Evolutionary conservation across 2,329 filamentous ascomycete genomes (phyloP), one percentile per base, ranked within the genome.

Genomic region (Nemania sp.): DNA sequence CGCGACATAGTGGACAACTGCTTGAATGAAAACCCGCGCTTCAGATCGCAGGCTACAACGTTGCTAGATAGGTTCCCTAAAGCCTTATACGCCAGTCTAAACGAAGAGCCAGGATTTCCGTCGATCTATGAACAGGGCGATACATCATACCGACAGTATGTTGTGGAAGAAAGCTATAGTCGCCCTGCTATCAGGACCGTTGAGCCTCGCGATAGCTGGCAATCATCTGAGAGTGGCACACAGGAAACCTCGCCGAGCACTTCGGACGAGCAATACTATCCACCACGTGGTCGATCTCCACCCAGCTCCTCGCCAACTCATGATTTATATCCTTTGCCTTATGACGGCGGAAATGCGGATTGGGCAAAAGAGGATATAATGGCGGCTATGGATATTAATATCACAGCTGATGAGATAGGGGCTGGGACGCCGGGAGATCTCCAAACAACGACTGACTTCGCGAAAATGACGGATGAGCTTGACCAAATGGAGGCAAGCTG

Each of bases 1-100:
- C 83, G 84, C 55, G 78, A 82, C 14, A 78, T 96, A 43, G 85
- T 96, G 31, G 81, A 86, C 48, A 84, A 84, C 14, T 97, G 93
- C 68, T 77, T 97, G 46, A 88, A 83, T 59, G 80, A 86, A 23
- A 80, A 86, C 54, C 93, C 94, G 6, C 84, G 88, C 52, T 76
- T 83, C 49, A 83, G 94, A 45, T 75, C 84, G 9, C 85, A 90
- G 45, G 93, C 94, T 3, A 83, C 84, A 43, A 80, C 86, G 22
- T 78, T 97, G 12, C 76, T 96, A 12, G 70, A 73, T 1, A 75
- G 85, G 61, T 94, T 96, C 57, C 90, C 90, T 6, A 63, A 72
- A 11, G 56, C 40, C 1, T 30, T 56, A 19, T 58, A 66, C 22
- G 67, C 67, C 8, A 57, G 62, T 5, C 61, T 67, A 3, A 61